A percentile compares a stretch with the other conserved stretches of the same genome.
Evolutionary conservation across 2,329 filamentous ascomycete genomes (phyloP).

Genomic region (Rutstroemia sydowiana): DNA sequence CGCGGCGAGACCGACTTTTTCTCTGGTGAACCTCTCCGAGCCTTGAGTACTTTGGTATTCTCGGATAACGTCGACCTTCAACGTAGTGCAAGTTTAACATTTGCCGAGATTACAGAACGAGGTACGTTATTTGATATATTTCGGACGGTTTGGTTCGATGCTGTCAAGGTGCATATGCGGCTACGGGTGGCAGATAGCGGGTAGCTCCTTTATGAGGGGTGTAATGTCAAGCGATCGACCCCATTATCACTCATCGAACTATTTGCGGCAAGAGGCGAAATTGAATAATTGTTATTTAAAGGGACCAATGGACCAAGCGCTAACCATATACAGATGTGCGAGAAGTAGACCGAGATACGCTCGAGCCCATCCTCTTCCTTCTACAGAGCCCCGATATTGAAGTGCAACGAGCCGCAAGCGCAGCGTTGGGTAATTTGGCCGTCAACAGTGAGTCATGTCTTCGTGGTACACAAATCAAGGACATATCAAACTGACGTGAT

Average conservation of each 20-base stretch:
- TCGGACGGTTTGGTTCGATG: neutral
- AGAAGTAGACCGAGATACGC: conserved; percentile 88
- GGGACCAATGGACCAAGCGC: conserved; percentile 9
- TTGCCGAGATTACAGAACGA: conserved; percentile 97
- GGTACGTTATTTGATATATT: conserved; percentile 47
- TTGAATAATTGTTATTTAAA: neutral
- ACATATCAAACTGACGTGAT: conserved; percentile 33
- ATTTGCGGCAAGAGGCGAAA: neutral
- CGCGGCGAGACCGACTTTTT: conserved; percentile 98
- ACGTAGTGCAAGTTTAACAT: conserved; percentile 93
- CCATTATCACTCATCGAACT: neutral
- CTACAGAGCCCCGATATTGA: conserved; percentile 94
- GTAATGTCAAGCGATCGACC: neutral
- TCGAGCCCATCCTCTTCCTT: conserved; percentile 92
- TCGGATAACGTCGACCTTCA: conserved; percentile 98
- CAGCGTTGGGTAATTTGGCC: conserved; percentile 88
- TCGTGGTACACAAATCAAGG: neutral
- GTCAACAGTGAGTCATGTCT: conserved; percentile 71
- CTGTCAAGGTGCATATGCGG: no score
- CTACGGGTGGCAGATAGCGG: neutral
- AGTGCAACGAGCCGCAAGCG: conserved; percentile 92
- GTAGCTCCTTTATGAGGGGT: neutral
- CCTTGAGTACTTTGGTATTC: conserved; percentile 91
- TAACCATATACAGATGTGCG: conserved; percentile 66
- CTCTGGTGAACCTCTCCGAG: conserved; percentile 85